Conservation (phyloP, 345 rosid species). For the Euphorbia lathyris region DNA sequence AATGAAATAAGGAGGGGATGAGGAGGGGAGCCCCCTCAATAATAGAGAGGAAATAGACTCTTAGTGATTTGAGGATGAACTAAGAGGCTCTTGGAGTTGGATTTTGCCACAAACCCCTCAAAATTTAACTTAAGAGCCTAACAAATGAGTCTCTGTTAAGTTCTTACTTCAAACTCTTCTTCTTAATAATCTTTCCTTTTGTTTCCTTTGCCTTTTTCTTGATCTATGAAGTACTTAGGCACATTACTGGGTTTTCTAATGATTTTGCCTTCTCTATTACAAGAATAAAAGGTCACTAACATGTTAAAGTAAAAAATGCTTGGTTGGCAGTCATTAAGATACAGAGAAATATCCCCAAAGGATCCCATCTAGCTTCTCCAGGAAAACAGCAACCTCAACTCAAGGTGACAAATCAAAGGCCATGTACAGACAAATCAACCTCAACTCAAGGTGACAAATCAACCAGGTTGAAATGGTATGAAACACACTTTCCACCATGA, state of each 20-base stretch:
- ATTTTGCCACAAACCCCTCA: no score
- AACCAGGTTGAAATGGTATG: neutral
- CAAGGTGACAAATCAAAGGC: neutral
- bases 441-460: neutral
- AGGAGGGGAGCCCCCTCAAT: no score
- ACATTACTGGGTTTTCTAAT: neutral
- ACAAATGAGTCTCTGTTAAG: neutral
- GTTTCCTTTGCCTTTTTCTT: neutral
- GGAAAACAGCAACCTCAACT: neutral
- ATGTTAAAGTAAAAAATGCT: neutral
- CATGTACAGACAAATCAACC: neutral
- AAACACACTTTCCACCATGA: neutral
- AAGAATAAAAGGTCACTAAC: neutral
- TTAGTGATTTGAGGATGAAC: no score
- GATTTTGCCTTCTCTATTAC: neutral
- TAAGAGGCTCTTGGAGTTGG: no score
- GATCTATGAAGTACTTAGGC: neutral
- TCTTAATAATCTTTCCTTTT: neutral
- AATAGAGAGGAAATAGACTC: no score
- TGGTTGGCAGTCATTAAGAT: neutral
- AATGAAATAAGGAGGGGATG: no score
- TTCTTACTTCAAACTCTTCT: neutral
- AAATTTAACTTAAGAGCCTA: no score
- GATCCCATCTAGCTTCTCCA: neutral
- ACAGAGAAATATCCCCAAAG: neutral